Evolutionary conservation across 768 basidiomycete species (phyloP).

Genomic region (Lyophyllum atratum): DNA sequence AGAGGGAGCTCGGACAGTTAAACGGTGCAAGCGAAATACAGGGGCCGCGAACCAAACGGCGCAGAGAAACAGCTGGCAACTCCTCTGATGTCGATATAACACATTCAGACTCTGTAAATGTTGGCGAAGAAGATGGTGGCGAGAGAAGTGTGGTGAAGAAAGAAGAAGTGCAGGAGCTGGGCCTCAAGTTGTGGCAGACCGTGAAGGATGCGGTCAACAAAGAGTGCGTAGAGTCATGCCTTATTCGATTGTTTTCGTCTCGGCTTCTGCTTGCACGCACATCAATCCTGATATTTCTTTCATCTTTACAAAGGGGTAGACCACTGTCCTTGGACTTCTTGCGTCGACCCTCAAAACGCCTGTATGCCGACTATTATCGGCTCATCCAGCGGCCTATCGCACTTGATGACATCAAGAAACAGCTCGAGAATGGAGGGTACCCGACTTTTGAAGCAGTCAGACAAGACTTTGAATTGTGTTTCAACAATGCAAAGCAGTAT

Average conservation of each 20-base stretch:
- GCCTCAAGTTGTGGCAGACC: conserved; percentile 72
- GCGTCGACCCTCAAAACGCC: conserved; percentile 67
- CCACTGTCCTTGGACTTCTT: conserved; percentile 66
- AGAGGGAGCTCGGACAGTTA: conserved; percentile 38
- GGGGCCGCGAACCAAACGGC: conserved; percentile 47
- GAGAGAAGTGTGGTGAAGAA: conserved; percentile 25
- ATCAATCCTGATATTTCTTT: conserved; percentile 29
- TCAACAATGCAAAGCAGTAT: conserved; percentile 80
- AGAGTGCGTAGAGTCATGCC: conserved; percentile 72
- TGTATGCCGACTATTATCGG: conserved; percentile 86
- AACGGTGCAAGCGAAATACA: conserved; percentile 36
- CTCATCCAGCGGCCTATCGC: conserved; percentile 82
- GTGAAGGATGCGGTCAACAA: conserved; percentile 84
- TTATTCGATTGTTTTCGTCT: conserved; percentile 43
- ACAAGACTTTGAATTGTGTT: conserved; percentile 75
- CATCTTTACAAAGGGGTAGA: conserved; percentile 52
- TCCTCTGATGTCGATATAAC: conserved; percentile 44
- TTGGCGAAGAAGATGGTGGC: conserved; percentile 18
- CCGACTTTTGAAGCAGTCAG: conserved; percentile 65
- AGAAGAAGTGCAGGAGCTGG: conserved; percentile 62
- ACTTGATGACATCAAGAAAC: conserved; percentile 85
- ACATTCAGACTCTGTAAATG: conserved; percentile 33
- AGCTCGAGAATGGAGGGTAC: conserved; percentile 63
- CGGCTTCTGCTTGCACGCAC: conserved; percentile 23
- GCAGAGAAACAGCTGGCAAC: conserved; percentile 35